Conservation (phyloP, 1,284 basidiomycete species). For the Marasmius tenuissimus region DNA sequence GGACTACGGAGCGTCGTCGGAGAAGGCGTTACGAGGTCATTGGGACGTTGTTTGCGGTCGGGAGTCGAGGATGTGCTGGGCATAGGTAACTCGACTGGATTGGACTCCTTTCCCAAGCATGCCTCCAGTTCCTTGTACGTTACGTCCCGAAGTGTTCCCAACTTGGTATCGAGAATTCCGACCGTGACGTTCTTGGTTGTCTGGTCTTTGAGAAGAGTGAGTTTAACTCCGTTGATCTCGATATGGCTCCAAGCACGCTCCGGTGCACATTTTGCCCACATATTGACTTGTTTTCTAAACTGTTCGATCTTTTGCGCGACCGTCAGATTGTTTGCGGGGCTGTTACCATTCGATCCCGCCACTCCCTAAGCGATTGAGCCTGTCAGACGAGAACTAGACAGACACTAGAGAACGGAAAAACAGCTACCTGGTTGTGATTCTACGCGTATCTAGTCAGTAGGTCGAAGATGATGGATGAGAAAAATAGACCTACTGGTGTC, state of each 20-base stretch:
- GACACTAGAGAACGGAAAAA: too few species aligned
- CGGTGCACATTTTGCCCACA: neutral
- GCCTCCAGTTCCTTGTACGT: neutral
- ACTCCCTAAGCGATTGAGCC: too few species aligned
- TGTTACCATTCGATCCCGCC: too few species aligned
- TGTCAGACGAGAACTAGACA: too few species aligned
- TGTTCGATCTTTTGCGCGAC: neutral
- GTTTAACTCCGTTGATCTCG: neutral
- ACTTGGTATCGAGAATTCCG: neutral
- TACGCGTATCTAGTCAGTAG: too few species aligned
- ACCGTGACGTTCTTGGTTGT: neutral
- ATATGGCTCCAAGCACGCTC: neutral
- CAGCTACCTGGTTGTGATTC: too few species aligned
- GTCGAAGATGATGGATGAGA: too few species aligned
- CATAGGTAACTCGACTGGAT: too few species aligned
- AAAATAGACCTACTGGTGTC: too few species aligned
- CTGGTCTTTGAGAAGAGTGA: neutral
- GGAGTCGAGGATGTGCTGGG: neutral
- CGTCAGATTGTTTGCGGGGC: too few species aligned
- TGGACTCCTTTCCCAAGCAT: too few species aligned
- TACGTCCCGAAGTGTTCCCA: neutral
- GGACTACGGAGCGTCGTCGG: slow-evolving; percentile 26
- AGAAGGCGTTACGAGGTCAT: neutral
- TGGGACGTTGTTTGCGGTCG: neutral
- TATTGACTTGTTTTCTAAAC: neutral